Conservation (phyloP, 805 yeast genomes). For the Lipomyces yamanashiensis region DNA sequence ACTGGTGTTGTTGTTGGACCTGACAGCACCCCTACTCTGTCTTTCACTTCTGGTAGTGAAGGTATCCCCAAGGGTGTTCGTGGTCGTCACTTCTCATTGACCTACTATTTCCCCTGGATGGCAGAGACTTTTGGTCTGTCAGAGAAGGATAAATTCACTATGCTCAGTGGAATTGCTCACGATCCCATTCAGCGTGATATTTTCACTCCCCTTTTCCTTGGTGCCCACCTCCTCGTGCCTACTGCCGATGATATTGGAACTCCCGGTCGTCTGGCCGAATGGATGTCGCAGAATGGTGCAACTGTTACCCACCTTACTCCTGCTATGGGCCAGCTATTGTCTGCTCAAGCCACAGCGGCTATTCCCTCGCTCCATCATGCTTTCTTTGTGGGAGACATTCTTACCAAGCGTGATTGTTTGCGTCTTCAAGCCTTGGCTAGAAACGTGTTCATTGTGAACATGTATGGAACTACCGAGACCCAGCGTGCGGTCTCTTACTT, state of each 20-base stretch:
- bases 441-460: slow-evolving; percentile 87
- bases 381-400: slow-evolving; percentile 95
- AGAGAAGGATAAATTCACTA: slow-evolving; percentile 85
- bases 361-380: slow-evolving; percentile 91
- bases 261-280: slow-evolving; percentile 94
- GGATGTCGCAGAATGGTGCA: slow-evolving; percentile 92
- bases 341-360: slow-evolving; percentile 91
- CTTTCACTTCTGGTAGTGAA: slow-evolving; percentile 97
- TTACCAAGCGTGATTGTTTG: slow-evolving; percentile 95
- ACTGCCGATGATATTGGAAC: slow-evolving; percentile 98
- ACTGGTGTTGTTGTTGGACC: slow-evolving; percentile 96
- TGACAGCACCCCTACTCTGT: slow-evolving; percentile 93
- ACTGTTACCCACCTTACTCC: slow-evolving; percentile 98
- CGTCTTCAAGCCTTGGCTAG: slow-evolving; percentile 90
- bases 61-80: slow-evolving; percentile 98
- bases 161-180: slow-evolving; percentile 98
- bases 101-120: slow-evolving; percentile 99
- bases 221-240: slow-evolving; percentile 91
- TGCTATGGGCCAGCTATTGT: slow-evolving; percentile 97
- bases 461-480: slow-evolving; percentile 99
- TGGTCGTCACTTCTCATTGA: slow-evolving; percentile 95
- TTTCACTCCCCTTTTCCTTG: slow-evolving; percentile 95
- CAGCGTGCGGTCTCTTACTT: slow-evolving; percentile 97
- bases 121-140: slow-evolving; percentile 77
- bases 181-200: slow-evolving; percentile 99